Conservation (phyloP, 2,329 filamentous ascomycete genomes). For the Dactylonectria macrodidyma region DNA sequence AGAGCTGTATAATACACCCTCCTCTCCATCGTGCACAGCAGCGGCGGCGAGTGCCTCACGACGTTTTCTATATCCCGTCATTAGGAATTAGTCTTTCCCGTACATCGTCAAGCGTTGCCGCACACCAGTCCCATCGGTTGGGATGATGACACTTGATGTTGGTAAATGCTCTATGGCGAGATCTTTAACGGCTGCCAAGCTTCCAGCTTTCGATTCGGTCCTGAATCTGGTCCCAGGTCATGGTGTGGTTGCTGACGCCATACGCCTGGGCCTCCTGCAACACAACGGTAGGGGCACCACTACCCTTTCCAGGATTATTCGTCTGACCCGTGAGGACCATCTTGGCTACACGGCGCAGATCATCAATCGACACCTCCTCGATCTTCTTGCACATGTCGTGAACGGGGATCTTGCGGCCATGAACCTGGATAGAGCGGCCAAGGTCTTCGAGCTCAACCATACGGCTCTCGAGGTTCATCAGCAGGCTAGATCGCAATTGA, state of each 20-base stretch:
- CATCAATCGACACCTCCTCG: conserved; percentile 82
- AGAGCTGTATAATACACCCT: conserved; percentile 45
- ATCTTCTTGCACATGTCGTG: conserved; percentile 94
- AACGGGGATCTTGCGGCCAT: conserved; percentile 92
- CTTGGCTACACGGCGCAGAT: conserved; percentile 85
- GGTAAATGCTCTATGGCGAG: neutral
- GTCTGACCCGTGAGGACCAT: conserved; percentile 84
- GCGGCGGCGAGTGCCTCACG: conserved; percentile 19
- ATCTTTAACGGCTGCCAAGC: conserved; percentile 70
- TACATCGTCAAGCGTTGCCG: neutral
- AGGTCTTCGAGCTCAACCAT: conserved; percentile 99
- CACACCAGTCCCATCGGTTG: neutral
- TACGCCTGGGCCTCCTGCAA: conserved; percentile 90
- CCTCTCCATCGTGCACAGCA: conserved; percentile 13
- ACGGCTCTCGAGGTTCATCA: conserved; percentile 97
- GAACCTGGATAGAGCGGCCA: conserved; percentile 95
- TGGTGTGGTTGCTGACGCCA: conserved; percentile 75
- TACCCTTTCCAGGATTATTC: conserved; percentile 81
- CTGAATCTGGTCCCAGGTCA: conserved; percentile 92
- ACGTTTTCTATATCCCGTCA: conserved; percentile 24
- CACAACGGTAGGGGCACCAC: conserved; percentile 93
- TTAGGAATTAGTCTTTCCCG: conserved; percentile 19
- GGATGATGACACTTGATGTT: neutral
- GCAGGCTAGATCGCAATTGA: conserved; percentile 87
- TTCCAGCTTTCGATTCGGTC: conserved; percentile 88